Base-by-base conservation (phyloP, 768 basidiomycete species). In the Boletus pseudopeckii region DNA sequence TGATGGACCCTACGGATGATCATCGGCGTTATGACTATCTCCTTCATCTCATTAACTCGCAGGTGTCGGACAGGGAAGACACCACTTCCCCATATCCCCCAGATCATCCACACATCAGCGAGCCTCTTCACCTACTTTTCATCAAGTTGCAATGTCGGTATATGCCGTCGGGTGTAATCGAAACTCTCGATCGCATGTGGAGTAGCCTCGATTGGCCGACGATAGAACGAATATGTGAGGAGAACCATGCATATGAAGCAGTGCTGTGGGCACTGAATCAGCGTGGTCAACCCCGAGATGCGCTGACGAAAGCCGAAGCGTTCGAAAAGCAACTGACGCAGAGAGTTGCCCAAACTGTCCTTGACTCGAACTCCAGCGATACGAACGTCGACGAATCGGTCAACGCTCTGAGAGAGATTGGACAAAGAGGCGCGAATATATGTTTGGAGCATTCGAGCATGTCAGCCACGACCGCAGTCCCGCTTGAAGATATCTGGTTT, bases 401-500 rank as follows among this genome's bases (percentile, higher is more conserved):
- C 42, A 70, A 77, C 17, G 75, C 79, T 20, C 70, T 96, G 39
- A 74, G 80, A 51, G 74, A 76, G 2, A 75, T 94, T 24, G 82
- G 82, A 17, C 73, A 74, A 14, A 79, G 80, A 30, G 87, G 86
- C 32, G 78, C 87, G 4, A 69, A 75, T 2, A 78, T 95, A 26
- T 97, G 93, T 67, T 70, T 86, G 37, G 78, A 84, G 50, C 83
- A 81, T 48, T 90, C 90, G 5, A 74, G 74, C 52, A 69, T 61
- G 26, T 64, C 69, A 13, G 71, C 73, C 18, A 68, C 74, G 10
- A 70, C 64, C 30, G 70, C 78, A 28, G 64, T 79, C 52, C 73
- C 79, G 38, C 60, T 85, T 15, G 94, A 97, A 64, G 90, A 96
- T 57, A 81, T 92, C 58, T 98, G 94, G 94, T 92, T 92, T 69